Evolutionary conservation across 75 land plant genomes (phyloP), one percentile per base, ranked within the genome.

Genomic region (Adiantum capillusveneris): DNA sequence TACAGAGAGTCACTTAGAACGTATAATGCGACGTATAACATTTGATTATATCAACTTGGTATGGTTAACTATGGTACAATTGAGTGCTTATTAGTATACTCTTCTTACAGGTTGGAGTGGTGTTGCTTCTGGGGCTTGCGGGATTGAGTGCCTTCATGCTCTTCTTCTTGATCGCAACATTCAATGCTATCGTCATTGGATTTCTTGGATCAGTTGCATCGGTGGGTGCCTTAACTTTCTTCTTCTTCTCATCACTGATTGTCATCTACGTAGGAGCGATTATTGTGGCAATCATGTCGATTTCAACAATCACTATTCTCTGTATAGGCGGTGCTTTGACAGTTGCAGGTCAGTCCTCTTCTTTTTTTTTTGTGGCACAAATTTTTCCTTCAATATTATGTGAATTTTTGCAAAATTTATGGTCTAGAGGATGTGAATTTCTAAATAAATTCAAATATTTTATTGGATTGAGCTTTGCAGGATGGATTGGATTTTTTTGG

Each of bases 221-320:
- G 18, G 87, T 75, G 22, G 97, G 97, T 31, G 92, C 88, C n/a
- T 79, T 81, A 59, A 53, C 84, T 65, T 85, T 83, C 56, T 18
- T 81, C 19, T 91, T 91, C 68, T 84, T 88, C 65, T 50, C 71
- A 1, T 79, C 75, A 43, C 65, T 87, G 14, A 67, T 81, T 22
- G 75, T 74, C 56, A 76, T 91, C 36, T 91, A 82, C 37, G 61
- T 87, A 36, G 83, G 79, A 44, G 93, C 86, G 12, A 46, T 87
- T 42, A 64, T 80, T 34, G 72, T 81, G 36, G 81, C 88, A 44
- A 73, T 50, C 0, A 68, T 81, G 55, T 72, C 67, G 43, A 77
- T 91, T 21, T 84, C 89, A 0, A 59, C 73, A 20, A 43, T 74
- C 41, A 77, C 83, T 21, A 60, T 87, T 27, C 63, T 86, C 30